Evolutionary conservation across 495 filamentous ascomycete species (phyloP), one percentile per base, ranked within the genome.

Genomic region (Aspergillus campestris): DNA sequence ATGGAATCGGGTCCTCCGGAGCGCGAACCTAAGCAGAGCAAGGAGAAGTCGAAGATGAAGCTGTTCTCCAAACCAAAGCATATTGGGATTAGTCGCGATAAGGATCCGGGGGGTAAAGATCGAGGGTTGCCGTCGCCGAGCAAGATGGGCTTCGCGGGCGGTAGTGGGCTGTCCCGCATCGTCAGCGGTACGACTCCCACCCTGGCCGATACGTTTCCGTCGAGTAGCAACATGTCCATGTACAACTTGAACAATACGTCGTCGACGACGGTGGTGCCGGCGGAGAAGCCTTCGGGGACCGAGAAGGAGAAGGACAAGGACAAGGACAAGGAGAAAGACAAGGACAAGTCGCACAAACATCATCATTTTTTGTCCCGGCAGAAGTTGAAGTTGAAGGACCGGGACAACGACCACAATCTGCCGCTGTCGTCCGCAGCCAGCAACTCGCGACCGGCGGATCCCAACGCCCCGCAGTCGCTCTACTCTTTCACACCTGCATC

Each of bases 11-110:
- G 67, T 11, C 60, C 66, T 0, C 51, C 66, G 0, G 66, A 79
- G 29, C 75, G 75, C 37, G 83, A 89, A 52, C 79, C 78, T 49
- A 86, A 83, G 31, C 67, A 67, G 15, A 83, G 83, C 56, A 73
- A 79, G 18, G 85, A 91, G 63, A 88, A 86, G 66, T 87, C 85
- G 14, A 94, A 90, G 67, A 88, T 89, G 64, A 94, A 94, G 66
- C 73, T 95, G 6, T 95, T 95, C 59, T 90, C 86, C 2, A 84
- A 90, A 48, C 88, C 87, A 4, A 89, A 87, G 58, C 87, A 83
- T 60, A 86, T 91, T 38, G 79, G 78, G 8, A 83, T 86, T 42
- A 82, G 79, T 41, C 81, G 82, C 38, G 87, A 92, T 33, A 80
- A 75, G 47, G 79, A 82, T 40, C 39, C 53, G 8, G 63, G 70